These are phyloP conservation scores for Fusarium gaditjirri DNA, from an alignment of 2,329 filamentous ascomycete species.

Conservation along the genomic window DNA sequence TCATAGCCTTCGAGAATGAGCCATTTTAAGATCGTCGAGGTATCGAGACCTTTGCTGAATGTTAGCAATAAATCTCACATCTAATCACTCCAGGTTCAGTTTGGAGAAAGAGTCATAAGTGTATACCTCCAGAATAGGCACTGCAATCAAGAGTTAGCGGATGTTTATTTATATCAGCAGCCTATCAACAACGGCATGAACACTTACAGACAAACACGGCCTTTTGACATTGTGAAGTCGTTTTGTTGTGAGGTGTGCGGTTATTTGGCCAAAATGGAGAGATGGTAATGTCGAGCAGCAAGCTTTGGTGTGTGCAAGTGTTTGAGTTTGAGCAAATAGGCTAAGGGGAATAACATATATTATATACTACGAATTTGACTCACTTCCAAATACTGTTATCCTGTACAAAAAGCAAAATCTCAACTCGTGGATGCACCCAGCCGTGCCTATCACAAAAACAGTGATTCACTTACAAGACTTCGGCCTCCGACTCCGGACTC, in stretches of 20 bases:
- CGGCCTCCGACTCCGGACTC: constrained; percentile 9
- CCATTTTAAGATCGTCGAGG: constrained; percentile 53
- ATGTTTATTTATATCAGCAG: not conserved
- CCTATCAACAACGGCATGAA: not conserved
- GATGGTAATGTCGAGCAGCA: not conserved
- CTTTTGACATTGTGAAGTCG: constrained; percentile 22
- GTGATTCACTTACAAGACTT: constrained; percentile 25
- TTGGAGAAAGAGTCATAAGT: not conserved
- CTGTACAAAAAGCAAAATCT: not conserved
- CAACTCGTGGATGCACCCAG: not conserved
- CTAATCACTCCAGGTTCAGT: not conserved
- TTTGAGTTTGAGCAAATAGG: not conserved
- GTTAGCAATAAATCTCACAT: not conserved
- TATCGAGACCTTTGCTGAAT: constrained; percentile 51
- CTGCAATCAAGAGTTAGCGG: constrained; percentile 3
- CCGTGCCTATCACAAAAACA: not conserved
- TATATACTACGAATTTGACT: constrained; percentile 1
- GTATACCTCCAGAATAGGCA: constrained; percentile 29
- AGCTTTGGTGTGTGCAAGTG: not conserved
- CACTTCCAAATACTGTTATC: not conserved
- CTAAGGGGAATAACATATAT: not conserved
- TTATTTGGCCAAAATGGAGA: not conserved
- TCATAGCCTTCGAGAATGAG: constrained; percentile 48
- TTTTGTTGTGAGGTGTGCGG: not conserved
- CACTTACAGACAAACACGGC: constrained; percentile 31